These are phyloP conservation scores for Kwoniella dejecticola DNA, from an alignment of 768 basidiomycete genomes.

Conservation along the genomic window DNA sequence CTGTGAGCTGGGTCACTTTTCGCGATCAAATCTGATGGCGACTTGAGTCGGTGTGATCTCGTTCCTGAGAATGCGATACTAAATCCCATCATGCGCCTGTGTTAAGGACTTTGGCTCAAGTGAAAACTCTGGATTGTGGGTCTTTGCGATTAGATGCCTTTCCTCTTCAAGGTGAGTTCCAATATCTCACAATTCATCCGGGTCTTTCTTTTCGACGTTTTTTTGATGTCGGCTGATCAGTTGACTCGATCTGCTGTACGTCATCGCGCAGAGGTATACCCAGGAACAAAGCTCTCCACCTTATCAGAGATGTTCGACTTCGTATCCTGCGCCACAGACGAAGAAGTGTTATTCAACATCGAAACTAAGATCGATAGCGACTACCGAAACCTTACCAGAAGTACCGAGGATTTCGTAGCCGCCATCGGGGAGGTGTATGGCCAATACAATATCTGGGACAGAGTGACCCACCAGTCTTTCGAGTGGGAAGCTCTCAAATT, in stretches of 20 bases:
- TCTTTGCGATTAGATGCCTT: constrained; percentile 63
- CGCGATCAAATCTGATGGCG: too few relatives aligned
- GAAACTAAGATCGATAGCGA: constrained; percentile 59
- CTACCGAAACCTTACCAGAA: constrained; percentile 41
- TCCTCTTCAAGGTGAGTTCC: constrained; percentile 35
- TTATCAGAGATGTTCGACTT: constrained; percentile 74
- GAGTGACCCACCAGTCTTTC: constrained; percentile 59
- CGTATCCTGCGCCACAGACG: constrained; percentile 68
- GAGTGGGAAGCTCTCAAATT: constrained; percentile 70
- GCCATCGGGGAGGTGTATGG: constrained; percentile 24
- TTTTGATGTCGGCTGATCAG: too few relatives aligned
- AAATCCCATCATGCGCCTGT: constrained; percentile 62
- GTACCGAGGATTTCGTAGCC: constrained; percentile 45
- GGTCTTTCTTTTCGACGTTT: too few relatives aligned
- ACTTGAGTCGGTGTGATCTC: background rate
- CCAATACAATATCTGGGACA: constrained; percentile 26
- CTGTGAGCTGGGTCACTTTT: constrained; percentile 49
- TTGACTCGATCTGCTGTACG: too few relatives aligned
- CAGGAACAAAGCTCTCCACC: constrained; percentile 72
- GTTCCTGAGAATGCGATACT: too few relatives aligned
- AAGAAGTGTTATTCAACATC: constrained; percentile 70
- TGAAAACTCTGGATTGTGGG: constrained; percentile 79
- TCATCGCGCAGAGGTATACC: constrained; percentile 62
- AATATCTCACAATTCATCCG: too few relatives aligned
- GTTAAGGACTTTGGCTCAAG: constrained; percentile 75